Conservation (phyloP, 768 basidiomycete genomes). For the Clitopilus hobsonii region DNA sequence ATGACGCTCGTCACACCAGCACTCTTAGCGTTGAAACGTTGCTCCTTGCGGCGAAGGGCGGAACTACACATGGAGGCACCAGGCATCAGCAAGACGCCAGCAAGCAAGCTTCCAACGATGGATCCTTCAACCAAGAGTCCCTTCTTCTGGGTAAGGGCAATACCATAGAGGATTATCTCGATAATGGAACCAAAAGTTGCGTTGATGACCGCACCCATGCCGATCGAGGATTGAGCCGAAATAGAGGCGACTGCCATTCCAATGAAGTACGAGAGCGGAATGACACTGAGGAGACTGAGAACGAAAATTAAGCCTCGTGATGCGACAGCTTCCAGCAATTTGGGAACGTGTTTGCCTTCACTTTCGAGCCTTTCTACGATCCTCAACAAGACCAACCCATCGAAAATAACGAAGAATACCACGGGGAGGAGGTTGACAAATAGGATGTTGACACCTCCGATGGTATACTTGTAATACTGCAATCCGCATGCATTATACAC, state of each 20-base stretch:
- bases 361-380: slow-evolving; percentile 58
- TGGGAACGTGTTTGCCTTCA: slow-evolving; percentile 52
- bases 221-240: slow-evolving; percentile 96
- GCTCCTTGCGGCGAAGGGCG: slow-evolving; percentile 87
- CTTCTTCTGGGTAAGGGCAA: slow-evolving; percentile 87
- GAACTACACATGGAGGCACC: slow-evolving; percentile 93
- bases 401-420: slow-evolving; percentile 95
- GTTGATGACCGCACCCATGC: slow-evolving; percentile 99
- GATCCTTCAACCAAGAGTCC: slow-evolving; percentile 95
- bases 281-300: slow-evolving; percentile 82
- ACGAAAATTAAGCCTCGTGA: slow-evolving; percentile 80
- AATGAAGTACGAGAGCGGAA: slow-evolving; percentile 97
- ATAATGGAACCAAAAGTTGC: slow-evolving; percentile 98
- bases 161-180: slow-evolving; percentile 89
- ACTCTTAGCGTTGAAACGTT: slow-evolving; percentile 98
- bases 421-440: slow-evolving; percentile 93
- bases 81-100: slow-evolving; percentile 96
- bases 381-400: slow-evolving; percentile 78
- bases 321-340: slow-evolving; percentile 63
- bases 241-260: slow-evolving; percentile 99
- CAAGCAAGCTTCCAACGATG: slow-evolving; percentile 91
- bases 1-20: slow-evolving; percentile 99
- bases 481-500: slow-evolving; percentile 88
- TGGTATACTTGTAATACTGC: slow-evolving; percentile 98
- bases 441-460: slow-evolving; percentile 97